These are phyloP conservation scores for Colletotrichum cuscutae DNA, from an alignment of 2,329 filamentous ascomycete species.

Conservation along the genomic window DNA sequence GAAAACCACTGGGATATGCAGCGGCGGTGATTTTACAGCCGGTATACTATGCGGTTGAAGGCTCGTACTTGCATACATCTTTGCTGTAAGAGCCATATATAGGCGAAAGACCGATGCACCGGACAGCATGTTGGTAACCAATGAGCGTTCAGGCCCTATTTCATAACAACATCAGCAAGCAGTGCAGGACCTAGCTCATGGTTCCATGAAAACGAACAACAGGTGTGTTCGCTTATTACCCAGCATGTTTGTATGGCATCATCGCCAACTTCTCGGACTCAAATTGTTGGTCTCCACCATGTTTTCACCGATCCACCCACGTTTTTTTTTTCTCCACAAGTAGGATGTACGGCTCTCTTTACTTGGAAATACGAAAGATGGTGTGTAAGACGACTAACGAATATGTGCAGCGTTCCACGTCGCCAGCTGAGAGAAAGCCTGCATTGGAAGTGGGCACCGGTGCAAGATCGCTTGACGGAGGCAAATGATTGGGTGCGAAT, in stretches of 20 bases:
- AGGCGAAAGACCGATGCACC: not conserved
- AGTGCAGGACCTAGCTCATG: not conserved
- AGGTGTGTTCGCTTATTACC: not conserved
- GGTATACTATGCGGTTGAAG: not conserved
- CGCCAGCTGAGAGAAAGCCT: no score
- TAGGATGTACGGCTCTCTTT: not conserved
- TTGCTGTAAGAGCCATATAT: not conserved
- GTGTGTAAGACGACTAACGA: constrained; percentile 27
- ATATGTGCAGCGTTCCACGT: not conserved
- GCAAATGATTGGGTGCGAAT: no score
- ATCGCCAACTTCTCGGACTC: not conserved
- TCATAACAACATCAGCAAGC: not conserved
- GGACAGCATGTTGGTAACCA: not conserved
- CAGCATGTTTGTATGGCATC: not conserved
- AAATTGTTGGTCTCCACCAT: not conserved
- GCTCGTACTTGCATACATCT: not conserved
- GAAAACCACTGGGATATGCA: not conserved
- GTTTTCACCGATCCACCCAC: not conserved
- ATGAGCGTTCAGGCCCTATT: not conserved
- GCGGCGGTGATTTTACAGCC: not conserved
- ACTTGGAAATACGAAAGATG: not conserved
- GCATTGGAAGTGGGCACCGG: no score
- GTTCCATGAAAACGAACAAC: not conserved
- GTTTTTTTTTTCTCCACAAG: not conserved
- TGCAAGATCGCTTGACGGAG: no score